A percentile compares a stretch with the other conserved stretches of the same genome.
Conservation (phyloP, 2,329 filamentous ascomycete genomes). For the Calonectria ilicicola region DNA sequence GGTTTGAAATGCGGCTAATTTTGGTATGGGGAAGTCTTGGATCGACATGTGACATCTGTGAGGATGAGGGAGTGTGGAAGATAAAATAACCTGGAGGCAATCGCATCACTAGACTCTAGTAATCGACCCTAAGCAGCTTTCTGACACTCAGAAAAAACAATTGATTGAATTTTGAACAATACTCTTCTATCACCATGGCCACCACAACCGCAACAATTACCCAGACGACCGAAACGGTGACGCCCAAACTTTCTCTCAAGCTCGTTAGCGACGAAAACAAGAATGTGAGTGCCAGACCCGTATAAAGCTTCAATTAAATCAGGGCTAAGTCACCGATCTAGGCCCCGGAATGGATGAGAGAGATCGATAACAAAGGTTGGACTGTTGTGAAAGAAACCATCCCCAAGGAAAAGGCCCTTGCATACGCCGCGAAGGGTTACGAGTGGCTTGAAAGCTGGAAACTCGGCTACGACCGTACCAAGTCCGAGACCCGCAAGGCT, state of each 20-base stretch:
- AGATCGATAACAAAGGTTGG: background rate
- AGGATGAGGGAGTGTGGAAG: background rate
- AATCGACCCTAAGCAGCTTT: background rate
- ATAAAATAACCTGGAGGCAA: background rate
- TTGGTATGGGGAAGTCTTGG: background rate
- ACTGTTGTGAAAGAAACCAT: background rate
- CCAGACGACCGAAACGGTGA: background rate
- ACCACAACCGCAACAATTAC: background rate
- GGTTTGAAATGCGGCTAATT: background rate
- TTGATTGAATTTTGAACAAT: background rate
- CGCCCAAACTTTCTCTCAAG: background rate
- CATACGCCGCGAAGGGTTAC: background rate
- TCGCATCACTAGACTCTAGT: background rate
- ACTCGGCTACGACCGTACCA: background rate
- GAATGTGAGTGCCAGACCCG: background rate
- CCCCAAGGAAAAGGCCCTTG: background rate
- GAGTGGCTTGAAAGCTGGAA: slow-evolving; percentile 1
- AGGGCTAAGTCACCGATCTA: background rate
- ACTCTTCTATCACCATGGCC: background rate
- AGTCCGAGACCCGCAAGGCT: background rate
- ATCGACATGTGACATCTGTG: background rate
- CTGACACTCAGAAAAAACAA: background rate
- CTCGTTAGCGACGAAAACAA: background rate
- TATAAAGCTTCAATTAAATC: background rate
- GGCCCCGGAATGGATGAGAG: background rate